A percentile compares a stretch with the other conserved stretches of the same genome.
Evolutionary conservation across 306 rosid genomes (phyloP).

Genomic region (Biancaea sappan): DNA sequence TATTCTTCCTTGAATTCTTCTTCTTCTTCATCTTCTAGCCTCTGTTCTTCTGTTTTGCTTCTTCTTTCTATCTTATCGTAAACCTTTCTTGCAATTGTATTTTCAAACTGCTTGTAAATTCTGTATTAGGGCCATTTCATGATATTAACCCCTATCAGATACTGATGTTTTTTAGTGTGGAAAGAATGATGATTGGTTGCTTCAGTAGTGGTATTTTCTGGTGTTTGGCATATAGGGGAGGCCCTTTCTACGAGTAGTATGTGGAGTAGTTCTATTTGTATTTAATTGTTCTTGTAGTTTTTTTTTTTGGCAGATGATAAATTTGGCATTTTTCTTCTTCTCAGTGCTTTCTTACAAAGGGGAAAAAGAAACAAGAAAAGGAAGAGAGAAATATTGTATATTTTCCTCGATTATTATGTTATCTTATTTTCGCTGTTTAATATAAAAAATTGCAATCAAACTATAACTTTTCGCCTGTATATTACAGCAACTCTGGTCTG

Average conservation of each 20-base stretch:
- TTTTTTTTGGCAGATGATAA: not conserved
- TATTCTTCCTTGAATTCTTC: no score
- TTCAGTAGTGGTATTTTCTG: not conserved
- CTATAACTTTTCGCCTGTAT: not conserved
- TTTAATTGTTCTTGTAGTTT: not conserved
- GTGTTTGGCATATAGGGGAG: not conserved
- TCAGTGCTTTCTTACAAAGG: constrained; percentile 11
- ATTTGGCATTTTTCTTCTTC: constrained; percentile 8
- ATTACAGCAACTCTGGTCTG: constrained; percentile 68
- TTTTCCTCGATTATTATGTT: not conserved
- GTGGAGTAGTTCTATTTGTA: constrained; percentile 9
- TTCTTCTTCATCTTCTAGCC: no score
- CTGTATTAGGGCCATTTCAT: no score
- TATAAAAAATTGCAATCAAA: not conserved
- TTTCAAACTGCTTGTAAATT: no score
- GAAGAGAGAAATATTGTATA: not conserved
- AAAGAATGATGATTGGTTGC: not conserved
- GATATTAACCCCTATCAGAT: no score
- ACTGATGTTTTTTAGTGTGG: not conserved
- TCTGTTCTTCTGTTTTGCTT: no score
- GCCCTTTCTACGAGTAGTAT: not conserved
- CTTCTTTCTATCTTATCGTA: no score
- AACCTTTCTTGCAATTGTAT: no score
- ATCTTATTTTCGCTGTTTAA: not conserved
- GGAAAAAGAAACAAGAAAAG: not conserved